phyloP scores from a whole-genome alignment of 805 yeast genomes.

The Zygosaccharomyces lentus region DNA sequence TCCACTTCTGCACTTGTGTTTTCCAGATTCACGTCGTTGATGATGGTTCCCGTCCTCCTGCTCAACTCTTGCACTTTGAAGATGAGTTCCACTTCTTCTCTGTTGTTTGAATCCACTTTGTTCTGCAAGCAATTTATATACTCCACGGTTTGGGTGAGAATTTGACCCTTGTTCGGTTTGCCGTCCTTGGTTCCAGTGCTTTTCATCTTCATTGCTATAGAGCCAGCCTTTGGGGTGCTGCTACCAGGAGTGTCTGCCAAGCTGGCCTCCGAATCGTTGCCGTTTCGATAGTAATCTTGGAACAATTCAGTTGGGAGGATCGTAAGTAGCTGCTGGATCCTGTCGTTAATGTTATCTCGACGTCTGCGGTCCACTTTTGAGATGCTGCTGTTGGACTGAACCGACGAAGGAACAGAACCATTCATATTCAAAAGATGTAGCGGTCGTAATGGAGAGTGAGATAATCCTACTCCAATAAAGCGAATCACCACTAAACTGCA shows the following conservation, averaged over 20 bases:
- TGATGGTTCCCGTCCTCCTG: constrained; percentile 40
- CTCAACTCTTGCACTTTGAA: constrained; percentile 55
- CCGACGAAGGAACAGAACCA: constrained; percentile 21
- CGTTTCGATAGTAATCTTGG: constrained; percentile 32
- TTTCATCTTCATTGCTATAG: constrained; percentile 28
- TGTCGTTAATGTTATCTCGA: constrained; percentile 54
- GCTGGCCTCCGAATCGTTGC: constrained; percentile 12
- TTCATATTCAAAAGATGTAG: not conserved
- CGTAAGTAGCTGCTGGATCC: constrained; percentile 48
- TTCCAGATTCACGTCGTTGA: constrained; percentile 43
- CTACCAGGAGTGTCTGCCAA: constrained; percentile 13
- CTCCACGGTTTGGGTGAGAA: constrained; percentile 68
- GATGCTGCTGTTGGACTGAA: constrained; percentile 20
- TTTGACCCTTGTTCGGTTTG: constrained; percentile 81
- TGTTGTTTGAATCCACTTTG: constrained; percentile 70
- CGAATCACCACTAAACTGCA: not conserved
- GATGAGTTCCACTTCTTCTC: constrained; percentile 71
- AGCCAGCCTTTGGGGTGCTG: constrained; percentile 12
- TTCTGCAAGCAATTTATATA: constrained; percentile 64
- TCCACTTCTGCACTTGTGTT: constrained; percentile 78
- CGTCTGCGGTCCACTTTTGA: constrained; percentile 42
- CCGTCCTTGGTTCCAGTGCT: constrained; percentile 76
- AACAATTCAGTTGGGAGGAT: constrained; percentile 46
- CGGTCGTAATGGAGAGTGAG: no score
- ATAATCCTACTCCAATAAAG: no score